phyloP scores from a whole-genome alignment of 257 asterid species.

The Mitragyna speciosa region DNA sequence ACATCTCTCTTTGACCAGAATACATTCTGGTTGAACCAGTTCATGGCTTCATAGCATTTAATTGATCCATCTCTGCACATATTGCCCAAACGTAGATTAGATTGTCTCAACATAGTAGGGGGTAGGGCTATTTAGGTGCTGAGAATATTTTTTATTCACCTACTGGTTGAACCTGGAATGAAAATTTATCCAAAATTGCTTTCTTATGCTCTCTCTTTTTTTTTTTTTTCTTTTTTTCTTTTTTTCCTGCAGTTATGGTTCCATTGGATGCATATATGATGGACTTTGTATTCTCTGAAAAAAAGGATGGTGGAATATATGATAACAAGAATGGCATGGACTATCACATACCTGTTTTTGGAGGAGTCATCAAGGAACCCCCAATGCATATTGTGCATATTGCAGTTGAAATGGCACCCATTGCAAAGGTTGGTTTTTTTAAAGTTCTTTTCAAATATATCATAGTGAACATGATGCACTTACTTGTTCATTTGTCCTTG shows the following conservation, averaged over 20 bases:
- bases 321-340: slow-evolving; percentile 92
- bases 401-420: slow-evolving; percentile 98
- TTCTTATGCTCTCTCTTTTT: slow-evolving; percentile 24
- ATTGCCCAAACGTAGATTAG: background rate
- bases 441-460: background rate
- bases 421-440: slow-evolving; percentile 79
- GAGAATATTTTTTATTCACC: background rate
- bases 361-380: slow-evolving; percentile 82
- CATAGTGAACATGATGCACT: background rate
- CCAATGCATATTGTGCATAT: slow-evolving; percentile 94
- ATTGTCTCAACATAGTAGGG: background rate
- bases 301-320: slow-evolving; percentile 77
- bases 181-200: slow-evolving; percentile 7
- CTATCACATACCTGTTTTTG: slow-evolving; percentile 87
- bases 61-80: background rate
- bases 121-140: background rate
- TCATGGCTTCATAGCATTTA: background rate
- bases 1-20: background rate
- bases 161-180: background rate
- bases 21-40: background rate
- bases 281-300: slow-evolving; percentile 98
- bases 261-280: slow-evolving; percentile 92
- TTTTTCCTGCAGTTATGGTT: slow-evolving; percentile 65
- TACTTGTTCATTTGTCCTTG: background rate
- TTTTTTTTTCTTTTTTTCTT: too few relatives aligned